Percentiles rank a stretch among this genome's conserved stretches.
Conservation (phyloP, 805 yeast genomes). For the Barnettozyma populi region DNA sequence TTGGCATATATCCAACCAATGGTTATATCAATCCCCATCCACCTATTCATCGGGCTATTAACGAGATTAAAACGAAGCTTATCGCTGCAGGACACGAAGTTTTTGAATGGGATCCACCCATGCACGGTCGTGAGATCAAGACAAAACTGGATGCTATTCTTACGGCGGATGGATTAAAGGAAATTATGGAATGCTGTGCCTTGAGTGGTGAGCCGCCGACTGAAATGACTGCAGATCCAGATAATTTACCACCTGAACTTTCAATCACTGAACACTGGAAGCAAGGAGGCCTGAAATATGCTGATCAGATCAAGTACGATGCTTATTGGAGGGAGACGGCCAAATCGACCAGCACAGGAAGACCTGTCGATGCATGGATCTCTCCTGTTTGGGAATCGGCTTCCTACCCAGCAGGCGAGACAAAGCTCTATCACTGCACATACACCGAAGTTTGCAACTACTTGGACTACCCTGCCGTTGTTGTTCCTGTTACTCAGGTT, state of each 20-base stretch:
- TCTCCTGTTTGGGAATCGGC: conserved; percentile 41
- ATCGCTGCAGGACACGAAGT: conserved; percentile 38
- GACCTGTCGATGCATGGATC: conserved; percentile 44
- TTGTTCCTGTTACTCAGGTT: conserved; percentile 40
- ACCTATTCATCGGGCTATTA: conserved; percentile 44
- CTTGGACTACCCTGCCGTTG: conserved; percentile 36
- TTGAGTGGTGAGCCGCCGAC: conserved; percentile 23
- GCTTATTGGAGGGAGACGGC: conserved; percentile 32
- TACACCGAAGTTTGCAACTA: conserved; percentile 40
- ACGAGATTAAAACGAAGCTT: conserved; percentile 24
- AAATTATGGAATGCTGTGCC: conserved; percentile 18
- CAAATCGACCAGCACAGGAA: conserved; percentile 29
- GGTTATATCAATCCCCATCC: conserved; percentile 46
- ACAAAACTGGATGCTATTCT: conserved; percentile 26
- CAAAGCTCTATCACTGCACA: conserved; percentile 31
- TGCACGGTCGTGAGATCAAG: conserved; percentile 24
- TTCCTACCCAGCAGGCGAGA: conserved; percentile 36
- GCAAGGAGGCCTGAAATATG: conserved; percentile 30
- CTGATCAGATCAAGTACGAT: conserved; percentile 33
- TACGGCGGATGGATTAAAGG: conserved; percentile 29
- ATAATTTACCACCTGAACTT: conserved; percentile 21
- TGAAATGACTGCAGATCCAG: conserved; percentile 26
- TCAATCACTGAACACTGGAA: conserved; percentile 35
- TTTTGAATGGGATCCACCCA: conserved; percentile 36
- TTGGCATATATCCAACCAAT: conserved; percentile 42